A percentile compares a stretch with the other conserved stretches of the same genome.
phyloP scores from a whole-genome alignment of 805 yeast genomes.

The Metschnikowia reukaufii region DNA sequence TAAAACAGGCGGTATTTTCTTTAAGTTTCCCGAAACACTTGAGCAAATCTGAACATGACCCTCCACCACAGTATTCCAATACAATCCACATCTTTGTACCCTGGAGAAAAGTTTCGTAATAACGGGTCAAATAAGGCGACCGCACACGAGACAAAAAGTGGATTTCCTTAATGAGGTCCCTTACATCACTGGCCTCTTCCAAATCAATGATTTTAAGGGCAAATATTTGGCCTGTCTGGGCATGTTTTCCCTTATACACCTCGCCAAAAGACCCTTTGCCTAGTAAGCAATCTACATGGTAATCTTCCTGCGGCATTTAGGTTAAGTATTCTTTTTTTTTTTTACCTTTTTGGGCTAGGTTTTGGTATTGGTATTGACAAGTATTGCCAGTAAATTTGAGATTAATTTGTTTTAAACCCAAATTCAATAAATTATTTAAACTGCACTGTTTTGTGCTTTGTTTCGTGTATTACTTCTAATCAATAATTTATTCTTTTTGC shows the following conservation, averaged over 20 bases:
- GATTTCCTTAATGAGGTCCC: slow-evolving; percentile 72
- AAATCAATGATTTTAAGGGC: slow-evolving; percentile 88
- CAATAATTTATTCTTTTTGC: too few relatives aligned
- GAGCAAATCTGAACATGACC: slow-evolving; percentile 79
- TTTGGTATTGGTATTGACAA: too few relatives aligned
- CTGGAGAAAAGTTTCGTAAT: slow-evolving; percentile 58
- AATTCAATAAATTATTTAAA: too few relatives aligned
- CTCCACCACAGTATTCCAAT: slow-evolving; percentile 96
- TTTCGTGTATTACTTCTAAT: too few relatives aligned
- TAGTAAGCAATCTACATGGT: slow-evolving; percentile 27
- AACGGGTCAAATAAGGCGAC: slow-evolving; percentile 59
- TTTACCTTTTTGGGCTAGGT: neutral
- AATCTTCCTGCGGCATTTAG: slow-evolving; percentile 19
- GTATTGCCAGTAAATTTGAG: too few relatives aligned
- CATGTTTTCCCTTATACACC: slow-evolving; percentile 59
- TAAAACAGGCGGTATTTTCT: slow-evolving; percentile 51
- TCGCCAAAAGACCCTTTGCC: slow-evolving; percentile 90
- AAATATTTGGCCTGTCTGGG: slow-evolving; percentile 44
- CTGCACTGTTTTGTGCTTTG: too few relatives aligned
- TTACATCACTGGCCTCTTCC: slow-evolving; percentile 73
- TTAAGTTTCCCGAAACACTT: slow-evolving; percentile 51
- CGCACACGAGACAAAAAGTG: slow-evolving; percentile 47
- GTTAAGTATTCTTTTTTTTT: neutral
- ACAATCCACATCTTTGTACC: slow-evolving; percentile 80
- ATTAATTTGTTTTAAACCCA: too few relatives aligned